Conservation (phyloP, 73 alveolate species). For the Tetrahymena borealis region DNA sequence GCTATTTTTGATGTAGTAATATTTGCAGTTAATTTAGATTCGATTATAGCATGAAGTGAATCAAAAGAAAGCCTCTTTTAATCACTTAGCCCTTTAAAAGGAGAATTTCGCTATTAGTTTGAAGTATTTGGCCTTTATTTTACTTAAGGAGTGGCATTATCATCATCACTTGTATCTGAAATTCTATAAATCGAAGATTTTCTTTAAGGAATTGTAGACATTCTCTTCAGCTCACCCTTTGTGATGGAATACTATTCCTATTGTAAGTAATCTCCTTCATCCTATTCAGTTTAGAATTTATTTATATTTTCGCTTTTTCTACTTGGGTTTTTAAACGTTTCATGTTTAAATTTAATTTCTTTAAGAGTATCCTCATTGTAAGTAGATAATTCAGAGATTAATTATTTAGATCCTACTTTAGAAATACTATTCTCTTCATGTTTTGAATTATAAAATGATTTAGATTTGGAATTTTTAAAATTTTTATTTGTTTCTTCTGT, state of each 20-base stretch:
- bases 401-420: neutral
- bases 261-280: neutral
- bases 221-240: neutral
- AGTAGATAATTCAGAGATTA: neutral
- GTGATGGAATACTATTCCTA: neutral
- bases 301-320: neutral
- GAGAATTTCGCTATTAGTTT: neutral
- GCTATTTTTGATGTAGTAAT: neutral
- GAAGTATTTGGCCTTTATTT: neutral
- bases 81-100: neutral
- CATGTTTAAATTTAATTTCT: neutral
- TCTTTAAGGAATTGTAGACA: neutral
- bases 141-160: neutral
- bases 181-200: neutral
- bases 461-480: neutral
- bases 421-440: neutral
- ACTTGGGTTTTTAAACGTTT: neutral
- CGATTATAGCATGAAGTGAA: neutral
- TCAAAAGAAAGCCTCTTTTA: neutral
- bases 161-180: neutral
- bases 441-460: neutral
- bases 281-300: neutral
- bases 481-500: neutral
- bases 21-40: neutral
- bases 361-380: neutral